A percentile compares a stretch with the other conserved stretches of the same genome.
phyloP scores from a whole-genome alignment of 164 flowering plant species.

The Magnolia sinica region DNA sequence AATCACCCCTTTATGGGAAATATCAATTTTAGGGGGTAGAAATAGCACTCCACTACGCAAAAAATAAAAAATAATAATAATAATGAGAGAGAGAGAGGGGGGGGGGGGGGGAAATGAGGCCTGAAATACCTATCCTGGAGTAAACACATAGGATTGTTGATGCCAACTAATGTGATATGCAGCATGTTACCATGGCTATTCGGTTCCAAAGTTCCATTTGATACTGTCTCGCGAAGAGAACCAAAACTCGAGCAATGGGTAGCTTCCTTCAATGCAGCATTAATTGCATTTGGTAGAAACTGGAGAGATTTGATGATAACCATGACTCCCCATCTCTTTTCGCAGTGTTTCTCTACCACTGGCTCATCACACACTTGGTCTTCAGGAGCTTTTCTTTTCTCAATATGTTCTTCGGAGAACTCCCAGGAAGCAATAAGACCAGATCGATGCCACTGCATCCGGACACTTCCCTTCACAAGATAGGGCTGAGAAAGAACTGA shows the following conservation, averaged over 20 bases:
- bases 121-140: conserved; percentile 88
- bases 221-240: conserved; percentile 21
- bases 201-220: conserved; percentile 40
- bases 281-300: conserved; percentile 59
- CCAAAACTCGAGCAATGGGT: conserved; percentile 30
- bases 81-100: neutral
- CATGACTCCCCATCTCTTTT: conserved; percentile 97
- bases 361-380: conserved; percentile 32
- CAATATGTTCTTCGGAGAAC: conserved; percentile 78
- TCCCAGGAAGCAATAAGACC: conserved; percentile 98
- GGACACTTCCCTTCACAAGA: conserved; percentile 88
- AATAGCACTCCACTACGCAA: neutral
- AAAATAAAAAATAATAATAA: too few species aligned
- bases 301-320: conserved; percentile 94
- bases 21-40: too few species aligned
- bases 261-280: conserved; percentile 77
- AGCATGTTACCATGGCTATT: conserved; percentile 74
- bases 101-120: neutral
- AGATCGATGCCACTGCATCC: conserved; percentile 99
- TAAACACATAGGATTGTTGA: conserved; percentile 92
- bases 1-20: neutral
- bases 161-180: conserved; percentile 90
- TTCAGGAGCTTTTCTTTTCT: conserved; percentile 46
- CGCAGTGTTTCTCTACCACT: conserved; percentile 50
- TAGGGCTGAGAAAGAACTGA: conserved; percentile 60